Base-by-base conservation (phyloP, 2,329 filamentous ascomycete species). In the Penicillium sp. region DNA sequence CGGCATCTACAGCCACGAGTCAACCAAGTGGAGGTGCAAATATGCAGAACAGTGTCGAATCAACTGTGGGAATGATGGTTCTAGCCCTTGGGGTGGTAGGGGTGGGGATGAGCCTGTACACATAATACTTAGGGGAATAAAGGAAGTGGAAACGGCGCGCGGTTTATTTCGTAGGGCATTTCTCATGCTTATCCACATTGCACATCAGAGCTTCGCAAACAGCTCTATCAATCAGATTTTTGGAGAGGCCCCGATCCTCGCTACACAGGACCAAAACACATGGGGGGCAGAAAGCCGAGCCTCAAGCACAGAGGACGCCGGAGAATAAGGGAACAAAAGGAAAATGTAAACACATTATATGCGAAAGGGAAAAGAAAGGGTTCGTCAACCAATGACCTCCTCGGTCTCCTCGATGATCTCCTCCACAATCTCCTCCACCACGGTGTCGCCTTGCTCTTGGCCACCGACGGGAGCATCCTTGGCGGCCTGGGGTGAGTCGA, bases 391-490 rank as follows among this genome's bases (percentile, higher is more conserved):
- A 64, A 84, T 76, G 65, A 90, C 81, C 79, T 98, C 95, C 82
- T 98, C 95, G 57, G 82, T 89, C 84, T 97, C 80, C 67, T 85
- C 88, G 61, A 90, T 77, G 67, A 89, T 93, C 79, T 97, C 93
- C 78, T 91, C 89, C 64, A 91, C 87, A 66, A 91, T 89, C 80
- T 93, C 90, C 78, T 98, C 95, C 62, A 97, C 92, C 61, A 96
- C 87, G 69, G 85, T 81, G 63, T 90, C 80, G 62, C 87, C 90
- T 76, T 90, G 85, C 58, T 85, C 87, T 65, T 86, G 85, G 43
- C 83, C 84, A 33, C 79, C 81, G 7, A 74, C 70, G 46, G 84
- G 84, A 16, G 81, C 81, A 50, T 80, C 74, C 62, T 73, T 76
- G 63, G 70, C 79, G 68, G 58, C 76, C 72, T 84, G 79, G 57